Conservation (phyloP, 225 moss, liverwort and hornwort genomes). For the Asterella californica region DNA sequence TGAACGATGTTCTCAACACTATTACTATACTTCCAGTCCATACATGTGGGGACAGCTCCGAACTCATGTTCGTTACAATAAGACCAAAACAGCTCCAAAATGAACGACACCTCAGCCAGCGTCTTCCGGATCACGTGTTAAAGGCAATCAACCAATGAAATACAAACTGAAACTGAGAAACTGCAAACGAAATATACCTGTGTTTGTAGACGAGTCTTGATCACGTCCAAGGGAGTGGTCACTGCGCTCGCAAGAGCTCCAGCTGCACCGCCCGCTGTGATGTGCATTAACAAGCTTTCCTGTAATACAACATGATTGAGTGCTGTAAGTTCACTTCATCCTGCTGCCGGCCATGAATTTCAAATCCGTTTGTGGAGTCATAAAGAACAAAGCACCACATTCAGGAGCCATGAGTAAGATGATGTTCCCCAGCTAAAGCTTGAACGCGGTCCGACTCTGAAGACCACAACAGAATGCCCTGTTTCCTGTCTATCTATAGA, state of each 20-base stretch:
- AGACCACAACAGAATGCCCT: background rate
- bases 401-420: background rate
- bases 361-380: background rate
- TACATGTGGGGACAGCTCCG: too few species aligned
- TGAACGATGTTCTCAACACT: background rate
- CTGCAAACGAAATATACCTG: slow-evolving; percentile 44
- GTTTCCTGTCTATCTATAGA: background rate
- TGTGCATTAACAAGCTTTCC: slow-evolving; percentile 78
- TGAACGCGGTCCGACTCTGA: background rate
- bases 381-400: background rate
- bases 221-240: slow-evolving; percentile 84
- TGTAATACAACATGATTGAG: slow-evolving; percentile 17
- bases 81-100: too few species aligned
- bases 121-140: too few species aligned
- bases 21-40: too few species aligned
- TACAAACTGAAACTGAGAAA: background rate
- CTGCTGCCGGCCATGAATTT: background rate
- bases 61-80: too few species aligned
- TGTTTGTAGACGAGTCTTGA: slow-evolving; percentile 92
- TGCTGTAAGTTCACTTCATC: background rate
- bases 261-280: slow-evolving; percentile 86
- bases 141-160: too few species aligned
- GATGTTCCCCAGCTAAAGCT: background rate
- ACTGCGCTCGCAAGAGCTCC: slow-evolving; percentile 97
- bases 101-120: too few species aligned